Conservation (phyloP, 2,329 filamentous ascomycete genomes). For the Harringtonia lauricola region DNA sequence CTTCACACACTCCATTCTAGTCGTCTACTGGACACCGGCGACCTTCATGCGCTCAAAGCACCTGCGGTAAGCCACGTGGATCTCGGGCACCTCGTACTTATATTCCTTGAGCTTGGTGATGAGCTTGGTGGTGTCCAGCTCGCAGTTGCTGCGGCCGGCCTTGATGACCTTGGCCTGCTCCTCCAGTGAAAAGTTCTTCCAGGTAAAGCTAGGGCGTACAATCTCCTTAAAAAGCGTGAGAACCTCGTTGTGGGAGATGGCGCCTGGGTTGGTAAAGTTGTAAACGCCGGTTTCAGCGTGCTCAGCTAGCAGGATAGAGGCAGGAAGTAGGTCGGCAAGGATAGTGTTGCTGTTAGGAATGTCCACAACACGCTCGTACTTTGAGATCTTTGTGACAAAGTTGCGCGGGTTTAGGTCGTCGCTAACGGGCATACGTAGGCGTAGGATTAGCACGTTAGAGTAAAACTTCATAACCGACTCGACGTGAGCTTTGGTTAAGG, state of each 20-base stretch:
- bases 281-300: slow-evolving; percentile 69
- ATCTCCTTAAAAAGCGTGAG: slow-evolving; percentile 51
- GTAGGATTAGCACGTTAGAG: slow-evolving; percentile 49
- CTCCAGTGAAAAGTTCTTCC: slow-evolving; percentile 56
- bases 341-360: slow-evolving; percentile 61
- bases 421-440: slow-evolving; percentile 58
- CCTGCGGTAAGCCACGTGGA: slow-evolving; percentile 48
- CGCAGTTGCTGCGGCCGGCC: slow-evolving; percentile 55
- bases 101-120: slow-evolving; percentile 49
- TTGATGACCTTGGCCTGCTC: slow-evolving; percentile 59
- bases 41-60: slow-evolving; percentile 56
- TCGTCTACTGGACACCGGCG: slow-evolving; percentile 34
- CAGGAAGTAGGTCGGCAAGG: slow-evolving; percentile 51
- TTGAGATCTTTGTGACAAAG: slow-evolving; percentile 59
- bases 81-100: slow-evolving; percentile 44
- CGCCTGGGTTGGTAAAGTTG: slow-evolving; percentile 61
- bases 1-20: too few species aligned
- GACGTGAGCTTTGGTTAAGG: slow-evolving; percentile 52
- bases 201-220: slow-evolving; percentile 47
- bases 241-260: slow-evolving; percentile 62
- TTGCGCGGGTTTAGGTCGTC: slow-evolving; percentile 56
- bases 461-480: slow-evolving; percentile 55
- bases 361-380: slow-evolving; percentile 54
- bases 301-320: slow-evolving; percentile 77
- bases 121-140: slow-evolving; percentile 52